Evolutionary conservation across 768 basidiomycete genomes (phyloP), one percentile per base, ranked within the genome.

Genomic region (Xanthoconium stramineum): DNA sequence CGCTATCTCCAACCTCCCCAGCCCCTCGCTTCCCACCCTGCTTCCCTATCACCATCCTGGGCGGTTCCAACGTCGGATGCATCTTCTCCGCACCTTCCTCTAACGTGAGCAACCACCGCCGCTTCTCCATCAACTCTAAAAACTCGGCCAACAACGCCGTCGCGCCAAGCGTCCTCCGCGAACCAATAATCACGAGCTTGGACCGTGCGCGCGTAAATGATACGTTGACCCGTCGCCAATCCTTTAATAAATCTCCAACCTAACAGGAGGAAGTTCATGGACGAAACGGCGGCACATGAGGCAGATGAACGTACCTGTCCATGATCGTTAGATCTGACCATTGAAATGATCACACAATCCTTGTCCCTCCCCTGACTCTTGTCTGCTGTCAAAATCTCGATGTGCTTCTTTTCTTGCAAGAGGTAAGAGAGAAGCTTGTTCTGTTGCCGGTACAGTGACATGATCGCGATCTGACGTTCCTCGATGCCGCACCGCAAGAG

Each of bases 221-320:
- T 17, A 99, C 97, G 66, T 99, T 99, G 79, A 98, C 87, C 35
- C 97, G 74, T 37, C 97, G 80, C 95, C 96, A 98, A 68, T 99
- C 97, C 63, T 89, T 92, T 28, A 98, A 77, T 3, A 99, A 79
- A 51, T 98, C 94, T 10, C 97, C 97, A 29, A 93, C 80, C 94
- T 96, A 40, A 24, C 19, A 15, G 14, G 17, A 20, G 14, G 12
- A 40, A 9, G 13, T 14, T 20, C 12, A 28, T 3, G 1, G 35
- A 7, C 6, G 19, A 8, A 24, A 15, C 9, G 30, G 20, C 28
- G 20, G n/a, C 3, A 8, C 33, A 35, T 12, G 33, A 35, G 33
- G 9, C 9, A n/a, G 20, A 24, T 4, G 35, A 10, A 30, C 51
- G 63, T 66, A 94, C 94, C 71, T 78, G 80, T 55, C 86, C 86